These are phyloP conservation scores for Circinella minor DNA, from an alignment of 371 early-diverging fungal genomes.

Conservation along the genomic window DNA sequence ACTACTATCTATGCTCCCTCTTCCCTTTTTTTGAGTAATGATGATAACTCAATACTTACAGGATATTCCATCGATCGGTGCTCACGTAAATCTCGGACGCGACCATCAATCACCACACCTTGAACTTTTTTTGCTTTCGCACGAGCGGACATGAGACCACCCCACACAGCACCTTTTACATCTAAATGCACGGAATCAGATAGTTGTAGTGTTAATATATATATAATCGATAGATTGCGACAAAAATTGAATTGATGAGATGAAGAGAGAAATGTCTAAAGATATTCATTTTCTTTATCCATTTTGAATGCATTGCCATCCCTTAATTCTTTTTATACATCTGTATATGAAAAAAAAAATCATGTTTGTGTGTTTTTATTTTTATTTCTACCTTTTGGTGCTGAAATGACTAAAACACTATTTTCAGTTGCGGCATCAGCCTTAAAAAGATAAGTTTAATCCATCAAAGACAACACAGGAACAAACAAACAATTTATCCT, in stretches of 20 bases:
- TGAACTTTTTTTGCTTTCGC: conserved; percentile 63
- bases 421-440: conserved; percentile 61
- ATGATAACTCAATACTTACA: conserved; percentile 40
- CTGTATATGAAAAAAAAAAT: no score
- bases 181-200: conserved; percentile 19
- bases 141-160: conserved; percentile 82
- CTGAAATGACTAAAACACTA: conserved; percentile 71
- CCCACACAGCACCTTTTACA: conserved; percentile 80
- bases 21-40: neutral
- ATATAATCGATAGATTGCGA: no score
- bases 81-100: conserved; percentile 76
- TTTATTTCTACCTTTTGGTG: conserved; percentile 53
- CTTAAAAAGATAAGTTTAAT: conserved; percentile 25
- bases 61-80: conserved; percentile 65
- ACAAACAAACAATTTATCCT: neutral
- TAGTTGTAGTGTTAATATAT: neutral
- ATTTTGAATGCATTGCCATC: neutral
- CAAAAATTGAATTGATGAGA: no score
- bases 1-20: no score
- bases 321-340: neutral
- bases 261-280: no score
- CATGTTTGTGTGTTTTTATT: conserved; percentile 3
- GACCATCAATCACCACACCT: conserved; percentile 80
- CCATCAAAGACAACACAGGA: neutral
- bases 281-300: no score